These are phyloP conservation scores for Periconia sp. DNA, from an alignment of 2,329 filamentous ascomycete genomes.

Conservation along the genomic window DNA sequence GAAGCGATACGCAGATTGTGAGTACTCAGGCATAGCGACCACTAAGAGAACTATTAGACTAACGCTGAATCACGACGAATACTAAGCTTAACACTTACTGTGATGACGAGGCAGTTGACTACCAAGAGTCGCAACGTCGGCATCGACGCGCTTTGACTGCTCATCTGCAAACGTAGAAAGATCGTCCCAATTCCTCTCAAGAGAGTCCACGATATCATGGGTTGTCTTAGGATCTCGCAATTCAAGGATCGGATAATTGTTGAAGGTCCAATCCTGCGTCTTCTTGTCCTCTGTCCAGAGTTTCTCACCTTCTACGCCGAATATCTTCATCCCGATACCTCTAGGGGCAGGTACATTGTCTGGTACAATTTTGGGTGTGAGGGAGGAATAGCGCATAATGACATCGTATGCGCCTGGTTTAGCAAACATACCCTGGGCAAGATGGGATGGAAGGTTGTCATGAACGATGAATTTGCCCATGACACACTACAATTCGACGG, in stretches of 20 bases:
- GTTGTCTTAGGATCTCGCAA: constrained; percentile 55
- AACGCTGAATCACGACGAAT: background rate
- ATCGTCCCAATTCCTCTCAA: constrained; percentile 35
- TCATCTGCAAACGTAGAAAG: constrained; percentile 37
- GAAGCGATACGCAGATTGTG: constrained; percentile 56
- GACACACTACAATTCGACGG: constrained; percentile 32
- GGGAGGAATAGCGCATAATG: constrained; percentile 35
- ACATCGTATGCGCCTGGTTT: constrained; percentile 31
- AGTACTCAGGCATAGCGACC: constrained; percentile 49
- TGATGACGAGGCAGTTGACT: constrained; percentile 29
- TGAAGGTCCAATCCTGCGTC: constrained; percentile 57
- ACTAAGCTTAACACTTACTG: constrained; percentile 24
- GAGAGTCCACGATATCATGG: constrained; percentile 46
- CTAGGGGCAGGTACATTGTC: constrained; percentile 50
- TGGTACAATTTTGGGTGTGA: constrained; percentile 32
- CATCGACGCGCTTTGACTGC: constrained; percentile 51
- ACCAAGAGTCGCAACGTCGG: constrained; percentile 31
- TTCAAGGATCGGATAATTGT: constrained; percentile 56
- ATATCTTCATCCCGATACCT: constrained; percentile 58
- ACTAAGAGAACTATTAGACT: constrained; percentile 10
- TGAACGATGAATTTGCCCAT: constrained; percentile 54
- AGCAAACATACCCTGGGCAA: constrained; percentile 43
- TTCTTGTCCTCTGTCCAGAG: constrained; percentile 35
- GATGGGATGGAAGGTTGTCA: constrained; percentile 51
- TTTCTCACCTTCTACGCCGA: constrained; percentile 51